phyloP scores from a whole-genome alignment of 2,329 filamentous ascomycete species.

The Botryosphaeria dothidea region DNA sequence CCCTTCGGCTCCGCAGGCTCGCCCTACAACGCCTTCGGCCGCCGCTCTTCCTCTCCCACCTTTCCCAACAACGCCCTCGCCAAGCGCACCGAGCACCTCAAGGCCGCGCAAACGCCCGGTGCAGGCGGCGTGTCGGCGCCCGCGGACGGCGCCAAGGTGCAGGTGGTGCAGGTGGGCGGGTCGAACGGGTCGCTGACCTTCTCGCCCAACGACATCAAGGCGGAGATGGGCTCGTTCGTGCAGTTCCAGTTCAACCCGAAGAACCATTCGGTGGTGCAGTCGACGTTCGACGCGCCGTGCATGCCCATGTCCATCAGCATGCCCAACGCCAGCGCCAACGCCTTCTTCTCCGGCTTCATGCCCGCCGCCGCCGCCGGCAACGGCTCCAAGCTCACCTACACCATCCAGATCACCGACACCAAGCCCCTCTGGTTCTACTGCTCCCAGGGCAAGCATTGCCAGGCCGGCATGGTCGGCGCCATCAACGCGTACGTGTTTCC shows the following conservation, averaged over 20 bases:
- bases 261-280: slow-evolving; percentile 81
- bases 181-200: slow-evolving; percentile 58
- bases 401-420: slow-evolving; percentile 66
- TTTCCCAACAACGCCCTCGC: background rate
- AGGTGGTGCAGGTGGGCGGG: slow-evolving; percentile 66
- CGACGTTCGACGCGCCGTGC: slow-evolving; percentile 72
- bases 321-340: slow-evolving; percentile 48
- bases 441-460: slow-evolving; percentile 72
- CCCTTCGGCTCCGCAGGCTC: background rate
- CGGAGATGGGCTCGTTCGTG: slow-evolving; percentile 58
- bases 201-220: slow-evolving; percentile 66
- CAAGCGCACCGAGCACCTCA: background rate
- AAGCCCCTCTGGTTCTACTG: slow-evolving; percentile 81
- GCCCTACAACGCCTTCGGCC: background rate
- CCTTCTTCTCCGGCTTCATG: slow-evolving; percentile 66
- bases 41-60: background rate
- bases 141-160: slow-evolving; percentile 39
- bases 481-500: slow-evolving; percentile 66
- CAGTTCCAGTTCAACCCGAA: slow-evolving; percentile 56
- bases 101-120: background rate
- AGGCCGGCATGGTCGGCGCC: slow-evolving; percentile 73
- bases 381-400: slow-evolving; percentile 64
- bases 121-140: background rate
- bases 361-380: slow-evolving; percentile 41
- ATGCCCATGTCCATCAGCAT: slow-evolving; percentile 55